Evolutionary conservation across 73 alveolate species (phyloP).

Genomic region (Paramecium bursaria): DNA sequence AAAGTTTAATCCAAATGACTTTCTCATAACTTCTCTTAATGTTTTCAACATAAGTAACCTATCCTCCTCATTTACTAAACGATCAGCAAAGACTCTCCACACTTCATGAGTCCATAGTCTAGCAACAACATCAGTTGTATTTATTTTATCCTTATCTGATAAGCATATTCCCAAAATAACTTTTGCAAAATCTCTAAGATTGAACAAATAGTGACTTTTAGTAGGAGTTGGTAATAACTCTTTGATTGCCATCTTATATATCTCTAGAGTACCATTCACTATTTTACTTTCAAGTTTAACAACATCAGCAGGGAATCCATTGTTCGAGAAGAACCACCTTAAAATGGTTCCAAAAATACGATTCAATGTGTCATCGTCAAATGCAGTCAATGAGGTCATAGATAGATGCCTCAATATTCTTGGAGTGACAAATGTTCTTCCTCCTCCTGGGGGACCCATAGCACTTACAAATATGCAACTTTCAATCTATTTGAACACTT

Average conservation of each 20-base stretch:
- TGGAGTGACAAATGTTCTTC: conserved; percentile 98
- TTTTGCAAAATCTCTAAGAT: conserved; percentile 98
- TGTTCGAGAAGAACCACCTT: conserved; percentile 89
- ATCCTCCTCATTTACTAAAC: conserved; percentile 98
- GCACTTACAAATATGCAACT: conserved; percentile 96
- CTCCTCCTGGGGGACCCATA: conserved; percentile 99
- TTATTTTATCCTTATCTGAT: conserved; percentile 88
- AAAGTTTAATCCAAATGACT: conserved; percentile 92
- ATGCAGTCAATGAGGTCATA: conserved; percentile 91
- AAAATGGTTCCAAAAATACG: conserved; percentile 96
- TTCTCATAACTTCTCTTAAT: conserved; percentile 92
- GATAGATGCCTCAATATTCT: conserved; percentile 96
- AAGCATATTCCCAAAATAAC: conserved; percentile 97
- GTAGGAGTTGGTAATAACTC: conserved; percentile 99
- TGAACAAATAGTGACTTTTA: conserved; percentile 98
- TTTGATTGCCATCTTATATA: conserved; percentile 94
- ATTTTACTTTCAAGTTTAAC: conserved; percentile 87
- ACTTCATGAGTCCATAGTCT: conserved; percentile 99
- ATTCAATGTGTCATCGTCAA: conserved; percentile 95
- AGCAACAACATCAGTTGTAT: conserved; percentile 86
- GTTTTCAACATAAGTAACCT: conserved; percentile 96
- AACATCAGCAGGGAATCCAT: conserved; percentile 88
- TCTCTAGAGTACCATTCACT: conserved; percentile 92
- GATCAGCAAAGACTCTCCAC: conserved; percentile 98
- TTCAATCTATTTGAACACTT: conserved; percentile 95